phyloP scores from a whole-genome alignment of 225 moss, liverwort and hornwort species.

The Straminergon stramineum region DNA sequence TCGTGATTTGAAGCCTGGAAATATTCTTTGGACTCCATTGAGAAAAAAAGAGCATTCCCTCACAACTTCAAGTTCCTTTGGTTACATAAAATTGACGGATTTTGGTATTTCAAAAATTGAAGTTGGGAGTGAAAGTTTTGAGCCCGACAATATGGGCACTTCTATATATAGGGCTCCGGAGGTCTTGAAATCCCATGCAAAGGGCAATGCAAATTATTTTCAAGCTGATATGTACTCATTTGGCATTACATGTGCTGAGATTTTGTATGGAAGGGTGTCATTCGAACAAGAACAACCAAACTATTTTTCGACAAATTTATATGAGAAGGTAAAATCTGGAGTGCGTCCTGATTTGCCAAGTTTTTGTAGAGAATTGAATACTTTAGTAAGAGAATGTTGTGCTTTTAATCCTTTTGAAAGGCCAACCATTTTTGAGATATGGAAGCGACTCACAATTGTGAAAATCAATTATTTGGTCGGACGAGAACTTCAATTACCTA shows the following conservation, averaged over 20 bases:
- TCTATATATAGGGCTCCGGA: neutral
- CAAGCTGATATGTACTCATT: neutral
- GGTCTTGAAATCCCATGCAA: neutral
- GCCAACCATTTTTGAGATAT: too few species aligned
- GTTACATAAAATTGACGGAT: neutral
- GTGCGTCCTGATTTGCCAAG: too few species aligned
- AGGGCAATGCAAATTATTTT: neutral
- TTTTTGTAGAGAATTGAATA: too few species aligned
- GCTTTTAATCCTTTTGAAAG: too few species aligned
- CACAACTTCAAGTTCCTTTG: neutral
- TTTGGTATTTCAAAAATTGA: neutral
- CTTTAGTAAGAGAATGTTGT: too few species aligned
- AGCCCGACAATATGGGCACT: neutral
- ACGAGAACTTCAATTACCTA: too few species aligned
- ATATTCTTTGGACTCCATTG: neutral
- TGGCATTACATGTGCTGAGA: too few species aligned
- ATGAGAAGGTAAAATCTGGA: too few species aligned
- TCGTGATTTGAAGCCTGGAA: neutral
- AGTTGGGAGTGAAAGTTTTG: neutral
- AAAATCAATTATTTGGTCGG: too few species aligned
- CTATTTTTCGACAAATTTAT: too few species aligned
- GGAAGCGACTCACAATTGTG: too few species aligned
- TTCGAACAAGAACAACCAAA: neutral
- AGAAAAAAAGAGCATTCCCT: neutral
- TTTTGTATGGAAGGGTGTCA: neutral